These are phyloP conservation scores for Penicillium sp. DNA, from an alignment of 2,329 filamentous ascomycete species.

Conservation along the genomic window DNA sequence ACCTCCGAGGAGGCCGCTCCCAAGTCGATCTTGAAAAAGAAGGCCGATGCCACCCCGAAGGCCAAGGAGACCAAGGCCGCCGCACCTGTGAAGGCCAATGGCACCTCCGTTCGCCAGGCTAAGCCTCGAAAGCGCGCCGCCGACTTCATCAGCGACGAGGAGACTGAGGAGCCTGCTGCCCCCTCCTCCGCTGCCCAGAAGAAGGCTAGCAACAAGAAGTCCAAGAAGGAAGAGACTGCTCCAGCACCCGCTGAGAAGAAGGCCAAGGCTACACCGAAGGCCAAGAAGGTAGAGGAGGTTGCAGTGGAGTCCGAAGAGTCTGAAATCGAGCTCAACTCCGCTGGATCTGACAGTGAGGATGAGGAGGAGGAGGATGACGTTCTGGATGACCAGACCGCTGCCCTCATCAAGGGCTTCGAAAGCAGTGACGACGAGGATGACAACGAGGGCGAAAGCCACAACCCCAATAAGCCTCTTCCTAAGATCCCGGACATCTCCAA, in stretches of 20 bases:
- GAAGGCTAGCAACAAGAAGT: constrained; percentile 49
- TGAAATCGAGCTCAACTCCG: constrained; percentile 22
- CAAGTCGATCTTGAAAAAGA: constrained; percentile 37
- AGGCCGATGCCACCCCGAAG: constrained; percentile 23
- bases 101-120: constrained; percentile 34
- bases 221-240: constrained; percentile 32
- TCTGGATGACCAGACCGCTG: constrained; percentile 50
- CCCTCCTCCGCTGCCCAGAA: constrained; percentile 33
- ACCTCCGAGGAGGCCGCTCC: constrained; percentile 25
- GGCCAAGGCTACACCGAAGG: constrained; percentile 40
- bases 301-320: constrained; percentile 38
- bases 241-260: constrained; percentile 32
- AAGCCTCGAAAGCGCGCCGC: constrained; percentile 50
- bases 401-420: constrained; percentile 56
- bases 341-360: constrained; percentile 26
- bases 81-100: constrained; percentile 33
- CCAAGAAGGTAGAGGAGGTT: constrained; percentile 46
- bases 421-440: constrained; percentile 55
- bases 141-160: constrained; percentile 49
- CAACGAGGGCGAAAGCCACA: constrained; percentile 47
- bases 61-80: constrained; percentile 25
- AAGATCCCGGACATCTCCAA: constrained; percentile 44
- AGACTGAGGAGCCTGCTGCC: constrained; percentile 29
- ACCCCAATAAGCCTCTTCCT: constrained; percentile 46
- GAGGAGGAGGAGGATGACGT: constrained; percentile 42